Conservation (phyloP, 495 filamentous ascomycete genomes). For the Trichoderma gamsii region DNA sequence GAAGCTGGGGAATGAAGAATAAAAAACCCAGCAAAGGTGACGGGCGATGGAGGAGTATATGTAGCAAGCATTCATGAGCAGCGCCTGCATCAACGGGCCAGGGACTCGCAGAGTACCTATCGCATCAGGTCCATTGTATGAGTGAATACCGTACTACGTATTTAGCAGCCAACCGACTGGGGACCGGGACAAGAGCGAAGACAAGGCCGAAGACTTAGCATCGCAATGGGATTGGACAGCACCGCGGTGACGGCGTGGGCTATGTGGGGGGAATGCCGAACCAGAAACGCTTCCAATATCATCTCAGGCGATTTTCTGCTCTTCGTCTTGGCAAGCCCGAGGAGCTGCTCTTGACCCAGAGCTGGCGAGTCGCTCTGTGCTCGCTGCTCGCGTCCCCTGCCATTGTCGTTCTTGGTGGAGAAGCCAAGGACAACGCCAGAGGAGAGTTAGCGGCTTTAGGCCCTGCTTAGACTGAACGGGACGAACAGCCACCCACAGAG, state of each 20-base stretch:
- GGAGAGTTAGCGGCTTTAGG: conserved; percentile 5
- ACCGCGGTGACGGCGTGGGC: neutral
- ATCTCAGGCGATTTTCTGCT: neutral
- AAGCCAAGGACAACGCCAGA: neutral
- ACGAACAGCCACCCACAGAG: conserved; percentile 9
- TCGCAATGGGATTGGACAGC: conserved; percentile 4
- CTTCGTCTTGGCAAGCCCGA: neutral
- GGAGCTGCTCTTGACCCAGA: conserved; percentile 1
- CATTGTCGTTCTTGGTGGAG: conserved; percentile 13
- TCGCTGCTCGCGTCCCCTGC: conserved; percentile 5
- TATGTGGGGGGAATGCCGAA: neutral
- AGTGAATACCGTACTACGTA: neutral
- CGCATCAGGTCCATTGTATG: neutral
- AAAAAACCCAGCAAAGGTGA: neutral
- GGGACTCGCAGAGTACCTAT: neutral
- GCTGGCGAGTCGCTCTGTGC: conserved; percentile 4
- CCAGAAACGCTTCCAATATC: neutral
- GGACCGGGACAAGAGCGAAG: neutral
- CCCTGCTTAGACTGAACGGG: conserved; percentile 8
- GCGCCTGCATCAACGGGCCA: conserved; percentile 1
- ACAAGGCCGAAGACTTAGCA: neutral
- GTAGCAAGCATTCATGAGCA: neutral
- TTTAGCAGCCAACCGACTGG: neutral
- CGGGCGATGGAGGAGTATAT: conserved; percentile 9
- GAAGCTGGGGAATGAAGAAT: neutral